Percentiles rank a stretch among this genome's conserved stretches.
Evolutionary conservation across 108 stramenopile genomes (phyloP).

Genomic region (Poteriospumella lacustris): DNA sequence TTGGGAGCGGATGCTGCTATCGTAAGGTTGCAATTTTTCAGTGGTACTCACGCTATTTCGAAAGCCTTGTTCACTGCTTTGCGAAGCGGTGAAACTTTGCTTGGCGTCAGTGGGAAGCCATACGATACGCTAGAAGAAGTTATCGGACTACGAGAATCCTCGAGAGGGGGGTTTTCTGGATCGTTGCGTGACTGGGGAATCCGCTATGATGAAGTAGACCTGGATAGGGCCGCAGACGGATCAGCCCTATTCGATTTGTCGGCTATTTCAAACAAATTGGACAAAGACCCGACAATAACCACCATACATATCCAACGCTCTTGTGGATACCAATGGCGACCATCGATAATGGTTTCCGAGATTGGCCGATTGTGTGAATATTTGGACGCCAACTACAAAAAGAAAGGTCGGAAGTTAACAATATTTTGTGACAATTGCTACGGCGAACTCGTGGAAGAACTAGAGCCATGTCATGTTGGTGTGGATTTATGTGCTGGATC

Average conservation of each 20-base stretch:
- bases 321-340: conserved; percentile 47
- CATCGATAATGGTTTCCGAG: conserved; percentile 36
- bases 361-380: conserved; percentile 31
- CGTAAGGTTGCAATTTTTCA: conserved; percentile 49
- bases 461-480: conserved; percentile 46
- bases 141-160: conserved; percentile 31
- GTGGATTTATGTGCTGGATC: conserved; percentile 46
- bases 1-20: conserved; percentile 50
- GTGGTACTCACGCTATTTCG: conserved; percentile 50
- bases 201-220: conserved; percentile 27
- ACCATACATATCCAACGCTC: conserved; percentile 42
- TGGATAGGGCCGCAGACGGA: neutral
- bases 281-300: neutral
- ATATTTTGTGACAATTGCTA: conserved; percentile 51
- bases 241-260: conserved; percentile 17
- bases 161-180: neutral
- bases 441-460: conserved; percentile 49
- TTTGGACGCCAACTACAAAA: conserved; percentile 20
- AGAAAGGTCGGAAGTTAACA: conserved; percentile 34
- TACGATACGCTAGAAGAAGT: conserved; percentile 54
- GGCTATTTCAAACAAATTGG: neutral
- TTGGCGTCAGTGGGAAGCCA: conserved; percentile 42
- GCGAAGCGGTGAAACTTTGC: conserved; percentile 43
- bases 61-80: conserved; percentile 44
- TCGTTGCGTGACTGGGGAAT: conserved; percentile 30